These are phyloP conservation scores for Camellia lanceoleosa DNA, from an alignment of 148 eudicot species.

Conservation along the genomic window DNA sequence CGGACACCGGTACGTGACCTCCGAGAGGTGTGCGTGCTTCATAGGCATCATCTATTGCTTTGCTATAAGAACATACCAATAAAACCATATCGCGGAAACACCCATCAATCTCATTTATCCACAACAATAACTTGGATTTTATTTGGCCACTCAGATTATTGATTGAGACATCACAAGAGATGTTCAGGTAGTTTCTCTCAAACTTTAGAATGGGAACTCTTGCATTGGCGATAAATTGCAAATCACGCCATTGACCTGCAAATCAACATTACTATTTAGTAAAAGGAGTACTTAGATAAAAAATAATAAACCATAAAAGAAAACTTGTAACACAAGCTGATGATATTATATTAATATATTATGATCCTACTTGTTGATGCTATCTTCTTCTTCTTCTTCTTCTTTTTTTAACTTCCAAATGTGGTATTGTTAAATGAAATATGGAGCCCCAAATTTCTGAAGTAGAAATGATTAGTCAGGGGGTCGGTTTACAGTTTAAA, in stretches of 20 bases:
- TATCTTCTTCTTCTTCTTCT: background rate
- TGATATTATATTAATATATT: background rate
- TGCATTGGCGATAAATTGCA: conserved; percentile 66
- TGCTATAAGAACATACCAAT: conserved; percentile 50
- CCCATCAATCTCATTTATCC: conserved; percentile 84
- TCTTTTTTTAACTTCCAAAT: background rate
- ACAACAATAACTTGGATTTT: conserved; percentile 78
- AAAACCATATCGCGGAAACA: conserved; percentile 87
- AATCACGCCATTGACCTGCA: conserved; percentile 63
- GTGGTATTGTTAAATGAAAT: background rate
- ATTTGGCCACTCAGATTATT: conserved; percentile 80
- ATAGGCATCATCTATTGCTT: background rate
- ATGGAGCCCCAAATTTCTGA: no score
- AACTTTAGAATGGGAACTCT: conserved; percentile 82
- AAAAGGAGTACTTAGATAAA: background rate
- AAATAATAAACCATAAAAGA: background rate
- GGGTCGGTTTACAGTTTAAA: no score
- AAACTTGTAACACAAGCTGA: background rate
- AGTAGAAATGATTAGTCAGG: no score
- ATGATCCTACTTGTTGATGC: background rate
- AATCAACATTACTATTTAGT: conserved; percentile 13
- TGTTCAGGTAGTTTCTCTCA: conserved; percentile 45
- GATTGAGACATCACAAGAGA: conserved; percentile 88
- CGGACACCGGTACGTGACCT: no score
- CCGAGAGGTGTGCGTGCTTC: no score